These are phyloP conservation scores for Malassezia furfur DNA, from an alignment of 1,284 basidiomycete species.

Conservation along the genomic window DNA sequence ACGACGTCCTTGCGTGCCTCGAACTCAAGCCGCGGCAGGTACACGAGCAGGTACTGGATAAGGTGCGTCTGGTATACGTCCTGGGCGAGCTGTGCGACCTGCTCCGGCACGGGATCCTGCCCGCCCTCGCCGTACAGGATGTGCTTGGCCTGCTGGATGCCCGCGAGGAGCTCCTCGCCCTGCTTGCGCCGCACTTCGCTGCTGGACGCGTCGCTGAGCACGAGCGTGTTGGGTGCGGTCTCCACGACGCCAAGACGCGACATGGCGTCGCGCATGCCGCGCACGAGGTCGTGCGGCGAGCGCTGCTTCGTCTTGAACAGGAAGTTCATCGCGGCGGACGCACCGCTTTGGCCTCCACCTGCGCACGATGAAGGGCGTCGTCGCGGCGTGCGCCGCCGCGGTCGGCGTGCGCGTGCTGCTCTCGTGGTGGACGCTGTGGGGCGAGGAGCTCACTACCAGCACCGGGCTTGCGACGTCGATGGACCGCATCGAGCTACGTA, in stretches of 20 bases:
- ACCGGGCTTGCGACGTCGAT: conserved; percentile 7
- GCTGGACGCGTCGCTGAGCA: conserved; percentile 3
- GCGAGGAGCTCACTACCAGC: conserved; percentile 3
- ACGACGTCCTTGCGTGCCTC: conserved; percentile 86
- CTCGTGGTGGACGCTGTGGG: conserved; percentile 12
- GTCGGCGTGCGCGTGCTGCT: background rate
- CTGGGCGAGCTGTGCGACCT: conserved; percentile 67
- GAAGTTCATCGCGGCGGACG: conserved; percentile 35
- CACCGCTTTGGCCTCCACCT: conserved; percentile 6
- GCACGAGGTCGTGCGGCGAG: conserved; percentile 39
- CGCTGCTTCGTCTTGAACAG: conserved; percentile 44
- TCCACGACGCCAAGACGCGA: conserved; percentile 26
- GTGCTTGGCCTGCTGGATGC: conserved; percentile 74
- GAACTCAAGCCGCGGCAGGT: conserved; percentile 82
- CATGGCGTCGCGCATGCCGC: conserved; percentile 34
- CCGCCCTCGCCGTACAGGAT: conserved; percentile 72
- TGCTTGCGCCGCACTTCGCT: conserved; percentile 8
- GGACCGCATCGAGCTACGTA: conserved; percentile 12
- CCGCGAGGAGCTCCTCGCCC: conserved; percentile 74
- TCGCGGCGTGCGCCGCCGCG: background rate
- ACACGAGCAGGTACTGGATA: conserved; percentile 67
- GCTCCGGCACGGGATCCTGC: conserved; percentile 61
- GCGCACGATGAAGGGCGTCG: background rate
- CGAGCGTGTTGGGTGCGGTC: conserved; percentile 8
- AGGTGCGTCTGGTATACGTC: conserved; percentile 89